Evolutionary conservation across 345 rosid genomes (phyloP).

Genomic region (Brassica juncea): DNA sequence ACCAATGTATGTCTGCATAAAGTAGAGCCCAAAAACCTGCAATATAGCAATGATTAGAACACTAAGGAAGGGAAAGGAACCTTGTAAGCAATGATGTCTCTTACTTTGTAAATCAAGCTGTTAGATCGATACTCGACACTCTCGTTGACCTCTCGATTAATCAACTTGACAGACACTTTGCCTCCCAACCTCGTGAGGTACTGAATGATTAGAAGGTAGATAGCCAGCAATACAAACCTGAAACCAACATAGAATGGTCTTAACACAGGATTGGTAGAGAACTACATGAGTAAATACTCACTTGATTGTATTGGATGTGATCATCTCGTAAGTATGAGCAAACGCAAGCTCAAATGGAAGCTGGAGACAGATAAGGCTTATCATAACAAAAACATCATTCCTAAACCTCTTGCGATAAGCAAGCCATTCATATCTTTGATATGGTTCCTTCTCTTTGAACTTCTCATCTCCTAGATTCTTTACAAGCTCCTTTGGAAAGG

Average conservation of each 20-base stretch:
- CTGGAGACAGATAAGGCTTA: constrained; percentile 85
- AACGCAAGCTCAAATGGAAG: constrained; percentile 91
- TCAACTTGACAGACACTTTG: constrained; percentile 74
- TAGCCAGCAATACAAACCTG: constrained; percentile 78
- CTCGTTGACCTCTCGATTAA: constrained; percentile 70
- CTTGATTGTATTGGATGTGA: constrained; percentile 59
- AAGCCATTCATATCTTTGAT: constrained; percentile 87
- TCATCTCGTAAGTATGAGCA: constrained; percentile 84
- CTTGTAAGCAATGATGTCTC: constrained; percentile 11
- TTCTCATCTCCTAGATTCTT: constrained; percentile 51
- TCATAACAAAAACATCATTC: constrained; percentile 66
- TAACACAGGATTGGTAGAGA: background rate
- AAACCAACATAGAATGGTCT: constrained; percentile 35
- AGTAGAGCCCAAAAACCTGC: constrained; percentile 95
- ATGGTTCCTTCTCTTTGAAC: constrained; percentile 62
- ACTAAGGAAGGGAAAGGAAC: background rate
- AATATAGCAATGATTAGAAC: constrained; percentile 2
- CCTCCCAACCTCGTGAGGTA: constrained; percentile 80
- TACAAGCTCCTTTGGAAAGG: constrained; percentile 50
- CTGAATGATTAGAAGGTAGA: constrained; percentile 81
- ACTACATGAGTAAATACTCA: constrained; percentile 41
- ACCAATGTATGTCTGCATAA: constrained; percentile 95
- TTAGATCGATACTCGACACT: constrained; percentile 72
- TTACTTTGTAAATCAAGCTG: constrained; percentile 91
- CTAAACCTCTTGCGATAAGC: constrained; percentile 73